Conservation (phyloP, 225 moss, liverwort and hornwort genomes). For the Lunularia cruciata region DNA sequence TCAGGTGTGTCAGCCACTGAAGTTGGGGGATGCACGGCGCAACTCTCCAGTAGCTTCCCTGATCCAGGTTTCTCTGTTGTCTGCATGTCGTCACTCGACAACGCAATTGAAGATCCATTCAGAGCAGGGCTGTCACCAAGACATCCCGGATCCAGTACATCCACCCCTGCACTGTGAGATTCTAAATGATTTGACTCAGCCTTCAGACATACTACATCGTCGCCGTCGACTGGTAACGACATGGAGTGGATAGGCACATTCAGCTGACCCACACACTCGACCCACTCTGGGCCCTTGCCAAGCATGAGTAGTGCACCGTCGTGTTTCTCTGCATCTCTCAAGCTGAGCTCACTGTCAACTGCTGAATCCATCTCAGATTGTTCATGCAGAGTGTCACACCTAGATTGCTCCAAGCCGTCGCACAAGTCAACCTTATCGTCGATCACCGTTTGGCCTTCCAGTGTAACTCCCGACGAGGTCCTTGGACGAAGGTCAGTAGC, state of each 20-base stretch:
- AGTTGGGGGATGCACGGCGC: background rate
- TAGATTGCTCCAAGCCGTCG: background rate
- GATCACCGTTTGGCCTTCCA: background rate
- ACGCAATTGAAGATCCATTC: background rate
- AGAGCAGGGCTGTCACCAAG: constrained; percentile 9
- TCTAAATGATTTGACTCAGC: background rate
- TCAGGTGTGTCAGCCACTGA: background rate
- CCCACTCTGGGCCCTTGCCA: background rate
- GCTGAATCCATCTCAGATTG: background rate
- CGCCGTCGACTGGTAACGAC: background rate
- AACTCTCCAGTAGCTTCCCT: background rate
- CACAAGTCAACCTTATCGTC: background rate
- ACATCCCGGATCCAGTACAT: background rate
- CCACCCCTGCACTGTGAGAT: background rate
- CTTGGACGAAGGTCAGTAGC: background rate
- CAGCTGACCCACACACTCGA: background rate
- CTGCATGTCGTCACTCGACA: background rate
- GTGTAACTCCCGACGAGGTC: background rate
- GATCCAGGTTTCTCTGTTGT: background rate
- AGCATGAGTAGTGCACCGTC: background rate
- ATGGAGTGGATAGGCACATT: background rate
- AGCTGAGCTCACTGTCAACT: background rate
- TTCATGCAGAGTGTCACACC: background rate
- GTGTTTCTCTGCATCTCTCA: background rate
- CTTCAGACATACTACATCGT: background rate